Evolutionary conservation across 169 alveolate genomes (phyloP), one percentile per base, ranked within the genome.

Genomic region (Condylostoma magnum): DNA sequence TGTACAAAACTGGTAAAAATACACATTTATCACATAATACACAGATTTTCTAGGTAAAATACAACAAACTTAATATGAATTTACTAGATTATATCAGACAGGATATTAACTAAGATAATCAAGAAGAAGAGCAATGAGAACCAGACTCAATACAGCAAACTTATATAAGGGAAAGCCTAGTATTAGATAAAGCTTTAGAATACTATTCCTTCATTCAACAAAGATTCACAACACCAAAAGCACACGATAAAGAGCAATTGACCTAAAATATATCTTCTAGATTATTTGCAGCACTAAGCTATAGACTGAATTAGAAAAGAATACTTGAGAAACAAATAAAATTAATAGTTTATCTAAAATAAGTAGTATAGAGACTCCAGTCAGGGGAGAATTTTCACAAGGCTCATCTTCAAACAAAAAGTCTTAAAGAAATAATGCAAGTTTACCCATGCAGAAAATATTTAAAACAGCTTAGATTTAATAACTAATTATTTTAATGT

Each of bases 381-480:
- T 22, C n/a, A 18, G 73, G 73, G 15, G 15, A 25, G 25, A 18
- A 54, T 25, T 22, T 63, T 25, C 58, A 63, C 27, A 34, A 10
- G 15, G 55, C 73, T 1, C 73, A 63, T 44, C 30, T 31, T 31
- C n/a, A 37, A n/a, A 22, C 38, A 41, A 44, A n/a, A 27, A 41
- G 31, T 4, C 18, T 41, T 25, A 46, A 37, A 3, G 46, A n/a
- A 5, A 41, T 41, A 12, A 63, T 36, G 22, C 0, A 0, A 41
- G 33, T 44, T 18, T 63, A 63, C 57, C 73, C 73, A 12, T 44
- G 38, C 31, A 30, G 73, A 63, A 33, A 46, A 44, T 63, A 63
- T 34, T 4, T 63, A 22, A 18, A 25, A 43, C 22, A 63, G 4
- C 33, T 63, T 10, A 28, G 31, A 41, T 30, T 34, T 12, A 36